Conservation (phyloP, 495 filamentous ascomycete species). For the Trichoderma asperelloides region DNA sequence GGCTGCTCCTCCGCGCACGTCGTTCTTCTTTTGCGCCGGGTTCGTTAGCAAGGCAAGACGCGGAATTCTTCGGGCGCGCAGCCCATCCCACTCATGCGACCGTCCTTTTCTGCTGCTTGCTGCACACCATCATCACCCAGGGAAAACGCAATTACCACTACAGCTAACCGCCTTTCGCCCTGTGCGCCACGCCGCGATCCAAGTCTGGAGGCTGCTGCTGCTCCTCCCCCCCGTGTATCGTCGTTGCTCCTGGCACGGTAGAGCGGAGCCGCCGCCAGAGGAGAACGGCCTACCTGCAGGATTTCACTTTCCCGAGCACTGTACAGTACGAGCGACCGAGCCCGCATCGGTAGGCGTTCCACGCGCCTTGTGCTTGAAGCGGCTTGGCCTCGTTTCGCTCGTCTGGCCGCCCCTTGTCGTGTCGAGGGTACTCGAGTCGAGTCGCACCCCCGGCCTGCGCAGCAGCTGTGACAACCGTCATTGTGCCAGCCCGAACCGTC, state of each 20-base stretch:
- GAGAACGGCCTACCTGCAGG: background rate
- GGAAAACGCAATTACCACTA: background rate
- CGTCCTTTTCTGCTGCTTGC: too few relatives aligned
- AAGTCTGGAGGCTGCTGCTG: background rate
- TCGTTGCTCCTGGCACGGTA: background rate
- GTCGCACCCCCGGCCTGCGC: background rate
- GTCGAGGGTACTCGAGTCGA: background rate
- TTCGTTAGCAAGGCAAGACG: background rate
- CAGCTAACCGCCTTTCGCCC: constrained; percentile 1
- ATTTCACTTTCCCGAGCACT: background rate
- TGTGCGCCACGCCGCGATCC: constrained; percentile 1
- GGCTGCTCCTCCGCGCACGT: background rate
- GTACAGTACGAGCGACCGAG: background rate
- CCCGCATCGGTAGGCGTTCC: background rate
- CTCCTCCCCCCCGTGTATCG: background rate
- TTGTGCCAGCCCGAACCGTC: background rate
- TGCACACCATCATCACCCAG: constrained; percentile 2
- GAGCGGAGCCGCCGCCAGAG: background rate
- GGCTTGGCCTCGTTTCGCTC: background rate
- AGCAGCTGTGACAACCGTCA: constrained; percentile 6
- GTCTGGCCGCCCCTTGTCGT: background rate
- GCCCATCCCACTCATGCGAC: background rate
- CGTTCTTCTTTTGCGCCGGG: background rate
- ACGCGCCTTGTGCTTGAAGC: background rate
- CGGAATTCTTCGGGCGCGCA: background rate